Conservation (phyloP, 2,329 filamentous ascomycete species). For the Lizonia empirigonia region DNA sequence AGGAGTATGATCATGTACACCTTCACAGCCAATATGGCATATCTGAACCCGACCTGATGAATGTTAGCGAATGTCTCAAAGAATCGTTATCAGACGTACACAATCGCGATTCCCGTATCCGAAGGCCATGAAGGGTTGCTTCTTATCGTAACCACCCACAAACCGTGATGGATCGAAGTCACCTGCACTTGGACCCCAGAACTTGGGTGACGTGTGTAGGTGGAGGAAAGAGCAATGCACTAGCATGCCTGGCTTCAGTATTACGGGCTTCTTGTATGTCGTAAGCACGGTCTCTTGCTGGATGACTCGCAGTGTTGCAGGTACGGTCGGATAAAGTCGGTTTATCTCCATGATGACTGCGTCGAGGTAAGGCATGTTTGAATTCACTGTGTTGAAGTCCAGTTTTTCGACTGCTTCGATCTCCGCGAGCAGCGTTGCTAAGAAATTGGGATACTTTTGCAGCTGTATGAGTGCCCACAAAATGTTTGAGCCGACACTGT, state of each 20-base stretch:
- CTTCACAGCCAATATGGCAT: slow-evolving; percentile 1
- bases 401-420: not conserved
- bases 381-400: not conserved
- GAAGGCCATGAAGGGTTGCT: slow-evolving; percentile 1
- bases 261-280: slow-evolving; percentile 1
- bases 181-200: not conserved
- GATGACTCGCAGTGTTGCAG: slow-evolving; percentile 7
- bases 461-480: slow-evolving; percentile 7
- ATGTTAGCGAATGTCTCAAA: not conserved
- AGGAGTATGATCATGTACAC: slow-evolving; percentile 6
- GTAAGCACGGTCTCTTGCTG: not conserved
- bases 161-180: slow-evolving; percentile 2
- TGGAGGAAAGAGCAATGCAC: slow-evolving; percentile 9
- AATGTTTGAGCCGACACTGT: slow-evolving; percentile 9
- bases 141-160: not conserved
- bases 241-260: slow-evolving; percentile 7
- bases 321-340: slow-evolving; percentile 6
- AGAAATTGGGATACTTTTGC: slow-evolving; percentile 1
- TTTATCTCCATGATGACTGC: slow-evolving; percentile 10
- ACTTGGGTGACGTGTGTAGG: slow-evolving; percentile 4
- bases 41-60: slow-evolving; percentile 8
- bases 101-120: slow-evolving; percentile 2
- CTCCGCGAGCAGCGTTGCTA: not conserved
- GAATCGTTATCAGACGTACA: not conserved
- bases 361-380: slow-evolving; percentile 10